Evolutionary conservation across 2,329 filamentous ascomycete species (phyloP).

Genomic region (Aspergillus japonicus): DNA sequence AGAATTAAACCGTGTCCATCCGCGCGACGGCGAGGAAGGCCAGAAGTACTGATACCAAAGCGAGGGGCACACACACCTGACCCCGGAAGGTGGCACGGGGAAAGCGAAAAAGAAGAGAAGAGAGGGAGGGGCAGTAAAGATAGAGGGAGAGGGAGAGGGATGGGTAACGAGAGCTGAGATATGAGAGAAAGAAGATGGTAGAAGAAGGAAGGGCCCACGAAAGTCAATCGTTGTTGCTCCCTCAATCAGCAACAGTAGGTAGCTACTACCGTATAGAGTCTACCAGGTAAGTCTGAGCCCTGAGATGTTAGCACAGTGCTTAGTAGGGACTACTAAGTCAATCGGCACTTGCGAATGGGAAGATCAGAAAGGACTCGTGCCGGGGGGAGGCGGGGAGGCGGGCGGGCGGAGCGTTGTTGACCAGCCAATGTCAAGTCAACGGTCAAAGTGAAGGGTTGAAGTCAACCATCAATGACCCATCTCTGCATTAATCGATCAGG

Average conservation of each 20-base stretch:
- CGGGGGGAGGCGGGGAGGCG: background rate
- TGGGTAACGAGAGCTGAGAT: too few relatives aligned
- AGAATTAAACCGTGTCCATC: conserved; percentile 6
- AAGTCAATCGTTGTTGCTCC: background rate
- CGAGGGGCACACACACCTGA: background rate
- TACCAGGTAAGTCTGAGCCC: background rate
- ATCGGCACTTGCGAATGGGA: conserved; percentile 3
- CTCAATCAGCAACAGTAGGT: background rate
- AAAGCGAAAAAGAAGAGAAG: conserved; percentile 2
- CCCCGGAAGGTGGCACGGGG: conserved; percentile 1
- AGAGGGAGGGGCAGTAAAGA: background rate
- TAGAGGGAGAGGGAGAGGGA: too few relatives aligned
- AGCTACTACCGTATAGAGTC: background rate
- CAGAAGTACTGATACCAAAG: conserved; percentile 3
- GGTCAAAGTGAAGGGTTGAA: conserved; percentile 5
- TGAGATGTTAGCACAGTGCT: background rate
- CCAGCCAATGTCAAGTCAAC: background rate
- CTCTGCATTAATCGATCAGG: background rate
- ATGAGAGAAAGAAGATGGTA: too few relatives aligned
- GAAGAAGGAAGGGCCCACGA: too few relatives aligned
- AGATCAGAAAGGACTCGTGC: conserved; percentile 1
- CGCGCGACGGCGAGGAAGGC: background rate
- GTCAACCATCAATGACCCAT: background rate
- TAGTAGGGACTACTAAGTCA: background rate
- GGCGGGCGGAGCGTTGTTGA: too few relatives aligned